Evolutionary conservation across 306 rosid genomes (phyloP).

Genomic region (Ormosia emarginata): DNA sequence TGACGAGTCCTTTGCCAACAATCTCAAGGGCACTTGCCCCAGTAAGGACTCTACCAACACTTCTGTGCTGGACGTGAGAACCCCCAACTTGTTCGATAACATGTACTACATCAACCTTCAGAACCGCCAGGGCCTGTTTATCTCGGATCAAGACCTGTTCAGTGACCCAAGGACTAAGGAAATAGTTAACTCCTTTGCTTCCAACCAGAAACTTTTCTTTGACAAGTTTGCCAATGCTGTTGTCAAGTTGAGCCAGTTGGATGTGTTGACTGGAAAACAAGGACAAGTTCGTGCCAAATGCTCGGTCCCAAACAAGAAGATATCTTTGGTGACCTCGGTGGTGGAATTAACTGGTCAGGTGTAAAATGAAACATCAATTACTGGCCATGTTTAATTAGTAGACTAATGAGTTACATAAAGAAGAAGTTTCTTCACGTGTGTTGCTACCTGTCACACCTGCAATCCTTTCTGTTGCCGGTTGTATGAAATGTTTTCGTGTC

Average conservation of each 20-base stretch:
- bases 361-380: background rate
- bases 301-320: background rate
- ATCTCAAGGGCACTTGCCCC: constrained; percentile 27
- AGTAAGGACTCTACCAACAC: background rate
- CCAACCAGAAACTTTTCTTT: constrained; percentile 32
- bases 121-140: constrained; percentile 40
- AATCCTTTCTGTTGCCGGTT: no score
- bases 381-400: no score
- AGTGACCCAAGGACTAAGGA: constrained; percentile 21
- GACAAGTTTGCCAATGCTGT: constrained; percentile 29
- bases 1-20: constrained; percentile 32
- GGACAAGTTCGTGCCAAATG: constrained; percentile 50
- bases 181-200: constrained; percentile 37
- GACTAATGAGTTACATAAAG: no score
- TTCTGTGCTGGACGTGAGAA: constrained; percentile 32
- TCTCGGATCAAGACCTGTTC: constrained; percentile 48
- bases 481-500: no score
- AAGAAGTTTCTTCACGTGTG: no score
- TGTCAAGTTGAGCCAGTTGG: constrained; percentile 48
- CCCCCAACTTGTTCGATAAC: constrained; percentile 43
- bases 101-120: constrained; percentile 36
- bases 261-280: constrained; percentile 38
- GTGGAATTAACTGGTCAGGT: background rate
- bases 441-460: no score
- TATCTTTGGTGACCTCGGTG: background rate